Evolutionary conservation across 129 eudicot genomes (phyloP).

Genomic region (Chrysanthemum makinoi): DNA sequence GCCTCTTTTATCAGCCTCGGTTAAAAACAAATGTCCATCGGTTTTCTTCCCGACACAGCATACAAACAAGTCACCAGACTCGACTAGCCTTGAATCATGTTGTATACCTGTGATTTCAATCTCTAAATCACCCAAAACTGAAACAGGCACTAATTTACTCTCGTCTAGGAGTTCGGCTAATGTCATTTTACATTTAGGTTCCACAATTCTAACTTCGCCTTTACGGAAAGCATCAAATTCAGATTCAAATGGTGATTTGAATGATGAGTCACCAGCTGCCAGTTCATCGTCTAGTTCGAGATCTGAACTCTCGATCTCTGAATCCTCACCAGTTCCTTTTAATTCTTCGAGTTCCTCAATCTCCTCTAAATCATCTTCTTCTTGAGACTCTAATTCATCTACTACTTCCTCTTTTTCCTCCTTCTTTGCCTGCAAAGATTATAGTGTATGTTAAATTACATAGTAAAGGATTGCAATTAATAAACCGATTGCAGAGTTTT

Average conservation of each 20-base stretch:
- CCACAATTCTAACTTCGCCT: constrained; percentile 66
- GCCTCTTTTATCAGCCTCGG: constrained; percentile 96
- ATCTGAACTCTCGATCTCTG: constrained; percentile 45
- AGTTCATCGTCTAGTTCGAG: constrained; percentile 50
- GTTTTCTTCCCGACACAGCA: constrained; percentile 75
- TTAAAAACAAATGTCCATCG: constrained; percentile 75
- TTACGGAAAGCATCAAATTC: constrained; percentile 67
- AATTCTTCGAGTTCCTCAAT: constrained; percentile 70
- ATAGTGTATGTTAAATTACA: neutral
- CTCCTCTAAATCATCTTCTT: constrained; percentile 82
- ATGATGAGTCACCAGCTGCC: constrained; percentile 28
- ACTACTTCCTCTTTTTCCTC: constrained; percentile 33
- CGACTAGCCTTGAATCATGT: constrained; percentile 83
- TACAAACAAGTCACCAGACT: constrained; percentile 87
- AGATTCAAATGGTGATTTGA: constrained; percentile 42
- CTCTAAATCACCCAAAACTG: constrained; percentile 85
- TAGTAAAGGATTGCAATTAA: constrained; percentile 1
- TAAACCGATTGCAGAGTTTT: constrained; percentile 11
- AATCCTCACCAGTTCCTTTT: constrained; percentile 44
- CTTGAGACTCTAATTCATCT: constrained; percentile 73
- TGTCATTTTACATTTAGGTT: constrained; percentile 86
- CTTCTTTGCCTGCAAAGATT: constrained; percentile 25
- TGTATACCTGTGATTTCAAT: constrained; percentile 90
- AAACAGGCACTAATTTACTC: constrained; percentile 78
- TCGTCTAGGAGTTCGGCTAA: constrained; percentile 93